Percentiles rank a stretch among this genome's conserved stretches.
Evolutionary conservation across 1,284 basidiomycete species (phyloP).

Genomic region (Bondarzewia mesenterica): DNA sequence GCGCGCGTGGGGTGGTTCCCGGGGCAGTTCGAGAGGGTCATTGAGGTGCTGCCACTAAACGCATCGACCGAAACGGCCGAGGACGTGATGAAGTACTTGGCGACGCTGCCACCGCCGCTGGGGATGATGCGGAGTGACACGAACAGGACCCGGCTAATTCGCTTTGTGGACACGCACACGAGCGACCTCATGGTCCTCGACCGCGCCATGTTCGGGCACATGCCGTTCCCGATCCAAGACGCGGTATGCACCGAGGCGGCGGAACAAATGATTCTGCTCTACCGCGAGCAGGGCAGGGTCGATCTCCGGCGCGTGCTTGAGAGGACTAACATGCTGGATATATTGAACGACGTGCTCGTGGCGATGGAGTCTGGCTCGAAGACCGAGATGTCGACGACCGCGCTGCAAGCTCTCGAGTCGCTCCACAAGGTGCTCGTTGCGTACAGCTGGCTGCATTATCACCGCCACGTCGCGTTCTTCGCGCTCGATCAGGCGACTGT

Average conservation of each 20-base stretch:
- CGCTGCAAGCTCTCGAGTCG: conserved; percentile 58
- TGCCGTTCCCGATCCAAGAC: conserved; percentile 22
- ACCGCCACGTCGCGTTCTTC: conserved; percentile 70
- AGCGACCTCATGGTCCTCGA: conserved; percentile 19
- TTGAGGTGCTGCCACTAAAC: conserved; percentile 30
- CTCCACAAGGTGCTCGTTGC: conserved; percentile 77
- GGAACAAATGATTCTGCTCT: conserved; percentile 18
- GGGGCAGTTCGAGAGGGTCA: conserved; percentile 19
- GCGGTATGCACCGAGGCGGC: conserved; percentile 13
- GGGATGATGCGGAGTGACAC: conserved; percentile 15
- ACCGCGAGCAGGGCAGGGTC: conserved; percentile 15
- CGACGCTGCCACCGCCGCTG: conserved; percentile 18
- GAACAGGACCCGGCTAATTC: conserved; percentile 8
- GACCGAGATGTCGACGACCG: conserved; percentile 12
- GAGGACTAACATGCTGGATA: conserved; percentile 10
- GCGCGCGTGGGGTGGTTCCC: conserved; percentile 25
- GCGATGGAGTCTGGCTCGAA: conserved; percentile 10
- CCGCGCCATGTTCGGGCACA: conserved; percentile 17
- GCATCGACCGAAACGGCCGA: conserved; percentile 15
- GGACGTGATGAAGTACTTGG: conserved; percentile 20
- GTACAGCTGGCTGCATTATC: conserved; percentile 85
- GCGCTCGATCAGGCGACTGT: conserved; percentile 42
- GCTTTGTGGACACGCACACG: conserved; percentile 19
- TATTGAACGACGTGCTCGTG: conserved; percentile 17
- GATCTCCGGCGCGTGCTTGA: conserved; percentile 14